Evolutionary conservation across 805 yeast genomes (phyloP).

Genomic region (Lipomyces sp.): DNA sequence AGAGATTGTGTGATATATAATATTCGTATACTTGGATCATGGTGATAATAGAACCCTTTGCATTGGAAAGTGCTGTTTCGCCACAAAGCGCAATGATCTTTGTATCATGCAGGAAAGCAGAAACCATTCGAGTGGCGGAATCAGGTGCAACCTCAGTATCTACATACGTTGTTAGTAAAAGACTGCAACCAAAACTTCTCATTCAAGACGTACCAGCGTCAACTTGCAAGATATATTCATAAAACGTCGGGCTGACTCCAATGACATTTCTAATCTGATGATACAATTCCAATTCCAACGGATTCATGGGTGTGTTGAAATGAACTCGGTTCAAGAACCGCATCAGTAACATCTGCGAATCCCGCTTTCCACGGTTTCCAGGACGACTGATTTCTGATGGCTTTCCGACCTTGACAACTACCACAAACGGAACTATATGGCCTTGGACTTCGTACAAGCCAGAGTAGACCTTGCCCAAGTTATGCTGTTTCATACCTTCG

Average conservation of each 20-base stretch:
- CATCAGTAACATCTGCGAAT: slow-evolving; percentile 65
- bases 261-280: slow-evolving; percentile 61
- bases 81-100: slow-evolving; percentile 65
- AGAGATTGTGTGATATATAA: slow-evolving; percentile 65
- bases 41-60: slow-evolving; percentile 58
- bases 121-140: slow-evolving; percentile 59
- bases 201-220: slow-evolving; percentile 53
- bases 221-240: slow-evolving; percentile 60
- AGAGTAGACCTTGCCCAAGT: slow-evolving; percentile 64
- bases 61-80: slow-evolving; percentile 62
- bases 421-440: slow-evolving; percentile 59
- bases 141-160: slow-evolving; percentile 61
- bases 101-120: slow-evolving; percentile 61
- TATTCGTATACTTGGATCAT: slow-evolving; percentile 68
- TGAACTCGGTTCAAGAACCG: slow-evolving; percentile 64
- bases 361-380: slow-evolving; percentile 70
- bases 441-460: slow-evolving; percentile 65
- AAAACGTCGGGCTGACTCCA: slow-evolving; percentile 62
- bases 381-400: slow-evolving; percentile 62
- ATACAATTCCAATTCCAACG: slow-evolving; percentile 60
- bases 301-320: slow-evolving; percentile 64
- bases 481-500: slow-evolving; percentile 65
- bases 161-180: not conserved
- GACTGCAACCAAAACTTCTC: not conserved
- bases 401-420: slow-evolving; percentile 64